Evolutionary conservation across 2,329 filamentous ascomycete genomes (phyloP).

Genomic region (Parafenestella ontariensis): DNA sequence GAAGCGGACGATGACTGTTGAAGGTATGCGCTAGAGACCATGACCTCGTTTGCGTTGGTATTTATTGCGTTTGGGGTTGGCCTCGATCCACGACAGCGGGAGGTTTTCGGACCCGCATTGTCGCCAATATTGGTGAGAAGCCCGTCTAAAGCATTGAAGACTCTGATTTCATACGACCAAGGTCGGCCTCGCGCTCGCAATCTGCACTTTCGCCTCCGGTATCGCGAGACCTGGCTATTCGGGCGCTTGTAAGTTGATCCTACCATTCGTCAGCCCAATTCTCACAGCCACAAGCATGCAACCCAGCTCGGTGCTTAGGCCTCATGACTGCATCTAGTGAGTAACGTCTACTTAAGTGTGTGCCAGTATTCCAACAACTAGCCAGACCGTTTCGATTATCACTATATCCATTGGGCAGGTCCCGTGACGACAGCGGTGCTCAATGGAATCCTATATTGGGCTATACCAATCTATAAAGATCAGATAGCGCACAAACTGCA

Average conservation of each 20-base stretch:
- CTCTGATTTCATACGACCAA: background rate
- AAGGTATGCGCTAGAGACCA: constrained; percentile 57
- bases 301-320: constrained; percentile 46
- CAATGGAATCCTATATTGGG: constrained; percentile 41
- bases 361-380: background rate
- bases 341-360: constrained; percentile 5
- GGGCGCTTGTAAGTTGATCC: constrained; percentile 35
- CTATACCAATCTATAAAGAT: constrained; percentile 31
- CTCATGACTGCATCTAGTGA: constrained; percentile 37
- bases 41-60: constrained; percentile 55
- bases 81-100: constrained; percentile 60
- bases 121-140: constrained; percentile 56
- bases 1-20: constrained; percentile 1
- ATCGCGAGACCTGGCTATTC: constrained; percentile 41
- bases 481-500: background rate
- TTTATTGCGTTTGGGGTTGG: constrained; percentile 62
- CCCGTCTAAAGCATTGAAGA: background rate
- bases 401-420: constrained; percentile 46
- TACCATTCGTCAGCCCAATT: background rate
- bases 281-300: constrained; percentile 31
- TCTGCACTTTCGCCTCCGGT: constrained; percentile 36
- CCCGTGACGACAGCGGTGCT: constrained; percentile 40
- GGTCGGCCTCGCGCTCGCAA: constrained; percentile 33
- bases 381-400: constrained; percentile 39
- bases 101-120: constrained; percentile 58